phyloP scores from a whole-genome alignment of 2,329 filamentous ascomycete species.

The Chaetomium olivaceum region DNA sequence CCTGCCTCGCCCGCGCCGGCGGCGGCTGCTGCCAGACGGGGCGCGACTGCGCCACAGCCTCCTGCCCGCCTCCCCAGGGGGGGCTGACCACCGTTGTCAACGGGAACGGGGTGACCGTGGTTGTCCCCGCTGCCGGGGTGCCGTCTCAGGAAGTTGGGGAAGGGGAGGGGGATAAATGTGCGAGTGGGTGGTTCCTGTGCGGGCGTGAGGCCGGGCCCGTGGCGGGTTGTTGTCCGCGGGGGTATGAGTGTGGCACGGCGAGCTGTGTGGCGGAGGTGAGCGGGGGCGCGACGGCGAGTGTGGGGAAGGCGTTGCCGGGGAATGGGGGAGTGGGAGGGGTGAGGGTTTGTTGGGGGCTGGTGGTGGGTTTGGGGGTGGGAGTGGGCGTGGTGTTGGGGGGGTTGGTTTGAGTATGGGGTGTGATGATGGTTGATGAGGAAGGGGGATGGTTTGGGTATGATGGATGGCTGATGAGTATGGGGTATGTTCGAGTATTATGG shows the following conservation, averaged over 20 bases:
- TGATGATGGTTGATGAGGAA: not conserved
- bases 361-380: constrained; percentile 1
- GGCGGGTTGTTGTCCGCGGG: constrained; percentile 81
- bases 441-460: not conserved
- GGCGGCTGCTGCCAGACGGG: constrained; percentile 86
- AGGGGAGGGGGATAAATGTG: constrained; percentile 57
- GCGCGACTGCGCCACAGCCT: constrained; percentile 77
- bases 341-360: not conserved
- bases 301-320: constrained; percentile 54
- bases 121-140: constrained; percentile 58
- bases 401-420: constrained; percentile 11
- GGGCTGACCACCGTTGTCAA: constrained; percentile 60
- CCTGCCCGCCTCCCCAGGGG: constrained; percentile 63
- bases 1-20: constrained; percentile 80
- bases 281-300: constrained; percentile 56
- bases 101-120: constrained; percentile 68
- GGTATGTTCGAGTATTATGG: not conserved
- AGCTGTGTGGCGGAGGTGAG: constrained; percentile 59
- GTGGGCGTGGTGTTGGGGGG: not conserved
- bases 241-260: constrained; percentile 70
- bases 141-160: constrained; percentile 34
- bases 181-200: constrained; percentile 77
- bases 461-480: not conserved
- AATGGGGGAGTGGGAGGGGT: not conserved
- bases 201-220: constrained; percentile 56